Percentiles rank a stretch among this genome's conserved stretches.
phyloP scores from a whole-genome alignment of 441 rosid species.

The Croton laevigatus region DNA sequence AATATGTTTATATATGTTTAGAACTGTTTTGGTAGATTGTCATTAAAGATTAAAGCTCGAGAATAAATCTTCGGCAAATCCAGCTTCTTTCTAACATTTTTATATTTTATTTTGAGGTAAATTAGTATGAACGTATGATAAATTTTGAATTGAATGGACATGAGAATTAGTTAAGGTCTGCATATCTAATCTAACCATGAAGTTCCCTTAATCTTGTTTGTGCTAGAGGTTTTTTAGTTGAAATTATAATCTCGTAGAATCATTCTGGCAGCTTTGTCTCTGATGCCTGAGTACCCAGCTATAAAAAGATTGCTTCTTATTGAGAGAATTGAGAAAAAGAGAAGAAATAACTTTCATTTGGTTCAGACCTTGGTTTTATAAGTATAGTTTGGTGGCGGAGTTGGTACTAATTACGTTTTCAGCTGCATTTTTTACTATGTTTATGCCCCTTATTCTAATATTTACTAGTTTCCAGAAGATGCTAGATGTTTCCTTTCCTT shows the following conservation, averaged over 20 bases:
- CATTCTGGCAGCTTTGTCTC: background rate
- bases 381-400: background rate
- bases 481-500: slow-evolving; percentile 7
- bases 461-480: background rate
- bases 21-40: background rate
- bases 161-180: background rate
- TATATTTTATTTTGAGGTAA: background rate
- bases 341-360: background rate
- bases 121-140: background rate
- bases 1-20: background rate
- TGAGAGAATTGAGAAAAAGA: background rate
- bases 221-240: background rate
- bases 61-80: background rate
- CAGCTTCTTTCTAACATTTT: background rate
- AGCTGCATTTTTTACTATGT: background rate
- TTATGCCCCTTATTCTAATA: slow-evolving; percentile 7
- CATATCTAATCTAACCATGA: background rate
- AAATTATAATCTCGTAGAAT: background rate
- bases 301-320: background rate
- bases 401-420: background rate
- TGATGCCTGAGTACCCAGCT: background rate
- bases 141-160: background rate
- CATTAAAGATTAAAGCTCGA: background rate
- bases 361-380: background rate
- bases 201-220: background rate